Evolutionary conservation across 306 rosid species (phyloP), one percentile per base, ranked within the genome.

Genomic region (Delonix regia): DNA sequence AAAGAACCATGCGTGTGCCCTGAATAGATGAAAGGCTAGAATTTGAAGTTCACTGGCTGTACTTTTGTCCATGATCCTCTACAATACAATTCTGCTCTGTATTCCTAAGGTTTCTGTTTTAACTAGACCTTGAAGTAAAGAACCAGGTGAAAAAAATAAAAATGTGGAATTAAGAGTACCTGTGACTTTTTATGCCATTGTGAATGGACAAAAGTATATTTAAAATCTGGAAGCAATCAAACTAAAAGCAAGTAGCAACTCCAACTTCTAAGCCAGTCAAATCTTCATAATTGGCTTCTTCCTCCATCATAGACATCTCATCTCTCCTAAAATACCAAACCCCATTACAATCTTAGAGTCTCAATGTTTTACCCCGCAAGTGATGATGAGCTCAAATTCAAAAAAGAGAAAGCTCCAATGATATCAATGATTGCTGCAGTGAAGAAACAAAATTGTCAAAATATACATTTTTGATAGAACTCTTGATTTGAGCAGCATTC

Each of bases 211-310:
- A n/a, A 56, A 53, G 62, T 47, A 49, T 52, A 63, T 81, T 62
- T 52, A 68, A 81, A 81, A 81, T 34, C 73, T 24, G 66, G 73
- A 78, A 52, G 80, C 81, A 41, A 41, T 44, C 44, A 47, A 84
- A 60, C 82, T 47, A 48, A 77, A 69, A 69, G 71, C 61, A 81
- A 44, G 78, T 71, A 69, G 71, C 61, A 81, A 44, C 81, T 71
- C 67, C 78, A 55, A 45, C 70, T 75, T 49, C 51, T 34, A 71
- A 11, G 34, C 36, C 7, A 59, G 24, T 36, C 73, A 16, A 24
- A 57, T 36, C 51, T 65, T 70, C 24, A 69, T 12, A 57, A 64
- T 67, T 65, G 63, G 34, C 56, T 6, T 55, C 83, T 68, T 81
- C 88, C 69, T 64, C 56, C 81, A 61, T 76, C 74, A 53, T 22